A percentile compares a stretch with the other conserved stretches of the same genome.
These are phyloP conservation scores for Patellifolia procumbens DNA, from an alignment of 179 eudicot genomes.

Conservation along the genomic window DNA sequence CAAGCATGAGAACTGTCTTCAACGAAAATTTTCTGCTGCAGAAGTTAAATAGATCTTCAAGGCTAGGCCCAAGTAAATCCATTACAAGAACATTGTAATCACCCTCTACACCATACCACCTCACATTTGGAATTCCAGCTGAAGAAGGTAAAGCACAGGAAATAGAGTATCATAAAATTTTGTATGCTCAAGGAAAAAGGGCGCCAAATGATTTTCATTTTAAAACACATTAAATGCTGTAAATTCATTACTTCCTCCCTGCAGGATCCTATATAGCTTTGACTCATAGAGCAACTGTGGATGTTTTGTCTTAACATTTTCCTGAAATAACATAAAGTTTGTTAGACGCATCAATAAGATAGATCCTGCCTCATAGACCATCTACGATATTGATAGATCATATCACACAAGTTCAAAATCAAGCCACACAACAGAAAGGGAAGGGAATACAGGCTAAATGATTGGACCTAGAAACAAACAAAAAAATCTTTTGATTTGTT, in stretches of 20 bases:
- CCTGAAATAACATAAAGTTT: slow-evolving; percentile 41
- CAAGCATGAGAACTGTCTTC: slow-evolving; percentile 95
- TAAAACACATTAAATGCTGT: slow-evolving; percentile 2
- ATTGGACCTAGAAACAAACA: not conserved
- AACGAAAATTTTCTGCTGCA: slow-evolving; percentile 89
- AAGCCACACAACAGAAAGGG: not conserved
- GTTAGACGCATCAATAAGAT: slow-evolving; percentile 6
- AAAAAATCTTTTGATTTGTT: not conserved
- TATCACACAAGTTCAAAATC: slow-evolving; percentile 1
- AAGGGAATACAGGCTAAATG: not conserved
- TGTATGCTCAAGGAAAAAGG: not conserved
- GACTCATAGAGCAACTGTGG: slow-evolving; percentile 92
- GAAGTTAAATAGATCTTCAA: slow-evolving; percentile 88
- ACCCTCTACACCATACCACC: slow-evolving; percentile 95
- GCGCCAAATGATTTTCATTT: not conserved
- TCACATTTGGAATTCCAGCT: slow-evolving; percentile 91
- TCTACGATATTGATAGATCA: slow-evolving; percentile 2
- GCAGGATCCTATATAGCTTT: slow-evolving; percentile 76
- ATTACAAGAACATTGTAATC: slow-evolving; percentile 90
- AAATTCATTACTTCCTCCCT: slow-evolving; percentile 83
- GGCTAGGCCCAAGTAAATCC: slow-evolving; percentile 97
- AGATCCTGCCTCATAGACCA: not conserved
- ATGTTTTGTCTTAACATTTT: slow-evolving; percentile 87
- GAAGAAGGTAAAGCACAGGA: slow-evolving; percentile 21
- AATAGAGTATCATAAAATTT: not conserved